Evolutionary conservation across 2,329 filamentous ascomycete genomes (phyloP), one percentile per base, ranked within the genome.

Genomic region (Microsporum ferrugineum): DNA sequence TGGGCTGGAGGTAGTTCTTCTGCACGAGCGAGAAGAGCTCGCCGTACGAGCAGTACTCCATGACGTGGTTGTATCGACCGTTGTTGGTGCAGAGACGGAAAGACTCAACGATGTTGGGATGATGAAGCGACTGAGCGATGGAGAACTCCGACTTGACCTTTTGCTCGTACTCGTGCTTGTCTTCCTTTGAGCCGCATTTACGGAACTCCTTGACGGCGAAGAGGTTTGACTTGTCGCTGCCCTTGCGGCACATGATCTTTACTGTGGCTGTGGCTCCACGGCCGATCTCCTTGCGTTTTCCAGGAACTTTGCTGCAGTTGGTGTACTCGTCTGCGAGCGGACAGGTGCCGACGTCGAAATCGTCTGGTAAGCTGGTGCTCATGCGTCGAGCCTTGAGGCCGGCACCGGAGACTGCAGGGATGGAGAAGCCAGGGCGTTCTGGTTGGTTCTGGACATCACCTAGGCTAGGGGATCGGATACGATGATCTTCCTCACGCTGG

Each of bases 111-210:
- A 95, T 88, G 72, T 95, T 95, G 58, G 90, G 89, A 71, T 95
- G 90, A 68, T 90, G 84, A 63, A 91, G 76, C 65, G 88, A 89
- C 77, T 91, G 91, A 63, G 88, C 88, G 65, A 95, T 91, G 72
- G 86, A 89, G 76, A 85, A 96, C 71, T 96, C 91, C 1, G 88
- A 91, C 73, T 92, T 95, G 77, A 95, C 88, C 78, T 95, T 94
- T 74, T 89, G 87, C 66, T 88, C 83, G 72, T 95, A 95, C 58
- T 94, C 88, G 34, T 84, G 81, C 64, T 83, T 78, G 7, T 82
- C 84, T 71, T 95, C 90, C 45, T 81, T 79, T 38, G 81, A 79
- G 39, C 84, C 84, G 72, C 88, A 88, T 65, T 83, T 82, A 8
- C 89, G 84, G 72, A 95, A 95, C 69, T 94, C 88, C 76, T 96